These are phyloP conservation scores for Mortierella sp. DNA, from an alignment of 371 early-diverging fungal genomes.

Conservation along the genomic window DNA sequence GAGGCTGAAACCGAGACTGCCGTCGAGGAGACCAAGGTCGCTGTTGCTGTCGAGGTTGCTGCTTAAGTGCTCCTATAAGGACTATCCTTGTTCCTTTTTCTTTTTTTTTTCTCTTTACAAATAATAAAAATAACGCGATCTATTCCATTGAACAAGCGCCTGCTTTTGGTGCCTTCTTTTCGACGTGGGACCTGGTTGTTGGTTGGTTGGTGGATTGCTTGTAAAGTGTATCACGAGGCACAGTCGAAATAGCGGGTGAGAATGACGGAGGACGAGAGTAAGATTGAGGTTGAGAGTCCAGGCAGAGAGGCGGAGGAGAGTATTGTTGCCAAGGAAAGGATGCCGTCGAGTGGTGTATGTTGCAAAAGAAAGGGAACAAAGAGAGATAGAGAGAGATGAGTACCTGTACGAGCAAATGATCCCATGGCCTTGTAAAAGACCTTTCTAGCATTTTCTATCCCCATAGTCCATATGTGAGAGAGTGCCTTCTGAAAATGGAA, in stretches of 20 bases:
- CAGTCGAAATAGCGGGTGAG: neutral
- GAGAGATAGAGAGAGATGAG: neutral
- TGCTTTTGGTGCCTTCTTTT: neutral
- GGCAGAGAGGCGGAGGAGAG: neutral
- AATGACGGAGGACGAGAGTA: neutral
- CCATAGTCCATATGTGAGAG: neutral
- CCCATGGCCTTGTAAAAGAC: neutral
- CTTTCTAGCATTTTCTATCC: conserved; percentile 6
- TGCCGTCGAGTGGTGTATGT: neutral
- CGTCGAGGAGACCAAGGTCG: conserved; percentile 36
- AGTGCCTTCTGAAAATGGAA: neutral
- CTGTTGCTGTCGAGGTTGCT: conserved; percentile 15
- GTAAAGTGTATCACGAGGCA: neutral
- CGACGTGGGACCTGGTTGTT: neutral
- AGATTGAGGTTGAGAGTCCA: neutral
- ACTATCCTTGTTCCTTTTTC: neutral
- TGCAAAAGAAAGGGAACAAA: neutral
- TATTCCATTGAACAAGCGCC: neutral
- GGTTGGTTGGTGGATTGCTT: neutral
- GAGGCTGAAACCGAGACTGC: conserved; percentile 16
- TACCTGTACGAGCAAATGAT: neutral
- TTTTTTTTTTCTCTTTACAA: neutral
- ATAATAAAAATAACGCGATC: conserved; percentile 9
- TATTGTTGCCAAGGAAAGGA: neutral
- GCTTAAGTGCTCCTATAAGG: neutral